Conservation (phyloP, 352 stramenopile species). For the Phytopythium mirpurense region DNA sequence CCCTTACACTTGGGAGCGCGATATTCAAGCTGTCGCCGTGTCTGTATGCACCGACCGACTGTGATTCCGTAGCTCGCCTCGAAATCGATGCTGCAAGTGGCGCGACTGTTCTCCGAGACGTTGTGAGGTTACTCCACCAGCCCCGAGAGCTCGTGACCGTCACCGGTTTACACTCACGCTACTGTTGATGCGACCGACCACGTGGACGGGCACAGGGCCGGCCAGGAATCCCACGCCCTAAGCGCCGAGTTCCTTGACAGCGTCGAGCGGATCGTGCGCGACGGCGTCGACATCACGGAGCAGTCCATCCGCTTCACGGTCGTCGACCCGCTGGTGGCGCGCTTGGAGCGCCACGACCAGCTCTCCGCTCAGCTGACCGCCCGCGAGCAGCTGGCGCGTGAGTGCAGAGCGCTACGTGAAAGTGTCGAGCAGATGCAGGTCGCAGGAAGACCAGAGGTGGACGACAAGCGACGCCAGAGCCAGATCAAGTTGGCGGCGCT, state of each 20-base stretch:
- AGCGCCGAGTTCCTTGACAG: slow-evolving; percentile 40
- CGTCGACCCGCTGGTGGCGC: slow-evolving; percentile 49
- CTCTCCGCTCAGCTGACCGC: slow-evolving; percentile 34
- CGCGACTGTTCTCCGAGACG: slow-evolving; percentile 53
- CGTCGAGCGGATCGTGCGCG: slow-evolving; percentile 49
- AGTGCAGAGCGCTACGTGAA: slow-evolving; percentile 18
- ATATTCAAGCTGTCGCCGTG: no score
- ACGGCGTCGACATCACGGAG: slow-evolving; percentile 60
- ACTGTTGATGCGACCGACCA: no score
- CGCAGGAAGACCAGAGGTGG: slow-evolving; percentile 24
- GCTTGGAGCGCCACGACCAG: slow-evolving; percentile 42
- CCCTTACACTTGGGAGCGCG: no score
- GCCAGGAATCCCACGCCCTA: slow-evolving; percentile 20
- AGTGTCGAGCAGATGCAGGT: slow-evolving; percentile 27
- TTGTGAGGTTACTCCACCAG: no score
- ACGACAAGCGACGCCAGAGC: slow-evolving; percentile 30
- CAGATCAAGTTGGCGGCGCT: slow-evolving; percentile 37
- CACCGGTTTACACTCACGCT: no score
- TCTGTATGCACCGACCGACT: no score
- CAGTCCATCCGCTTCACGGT: slow-evolving; percentile 78
- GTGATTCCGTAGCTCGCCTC: slow-evolving; percentile 9
- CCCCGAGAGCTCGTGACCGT: no score
- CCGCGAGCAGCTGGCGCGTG: slow-evolving; percentile 15
- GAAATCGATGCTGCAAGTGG: slow-evolving; percentile 17
- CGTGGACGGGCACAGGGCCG: slow-evolving; percentile 11